Evolutionary conservation across 192 early-diverging fungal genomes (phyloP).

Genomic region (Mortierella claussenii): DNA sequence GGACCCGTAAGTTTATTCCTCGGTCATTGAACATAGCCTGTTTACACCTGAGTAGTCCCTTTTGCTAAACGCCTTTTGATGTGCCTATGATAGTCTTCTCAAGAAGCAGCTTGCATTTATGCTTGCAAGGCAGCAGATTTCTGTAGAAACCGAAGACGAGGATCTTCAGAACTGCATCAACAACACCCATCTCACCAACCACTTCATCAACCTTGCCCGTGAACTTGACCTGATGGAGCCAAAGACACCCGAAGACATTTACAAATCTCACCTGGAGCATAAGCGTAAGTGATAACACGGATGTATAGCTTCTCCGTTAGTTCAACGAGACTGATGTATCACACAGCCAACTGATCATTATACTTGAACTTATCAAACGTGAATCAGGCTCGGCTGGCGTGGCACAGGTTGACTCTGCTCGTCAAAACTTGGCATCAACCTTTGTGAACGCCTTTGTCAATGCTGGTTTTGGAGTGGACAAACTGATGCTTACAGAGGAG

Average conservation of each 20-base stretch:
- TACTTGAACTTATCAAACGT: too few species aligned
- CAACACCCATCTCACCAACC: conserved; percentile 87
- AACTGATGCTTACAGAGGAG: conserved; percentile 85
- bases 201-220: conserved; percentile 89
- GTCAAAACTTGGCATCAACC: conserved; percentile 95
- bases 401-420: conserved; percentile 88
- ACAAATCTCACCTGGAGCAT: conserved; percentile 97
- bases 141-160: conserved; percentile 83
- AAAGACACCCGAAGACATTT: conserved; percentile 97
- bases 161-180: conserved; percentile 89
- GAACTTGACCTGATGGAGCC: conserved; percentile 96
- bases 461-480: conserved; percentile 95
- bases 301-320: too few species aligned
- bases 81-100: conserved; percentile 59
- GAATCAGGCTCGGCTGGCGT: conserved; percentile 65
- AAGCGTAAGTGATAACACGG: conserved; percentile 65
- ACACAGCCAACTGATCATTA: too few species aligned
- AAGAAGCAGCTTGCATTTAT: conserved; percentile 98
- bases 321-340: too few species aligned
- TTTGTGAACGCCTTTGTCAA: conserved; percentile 99
- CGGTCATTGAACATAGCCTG: too few species aligned
- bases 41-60: background rate
- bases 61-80: background rate
- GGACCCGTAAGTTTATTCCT: conserved; percentile 76
- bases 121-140: conserved; percentile 89